These are phyloP conservation scores for Irpex lacteus DNA, from an alignment of 1,284 basidiomycete genomes.

Conservation along the genomic window DNA sequence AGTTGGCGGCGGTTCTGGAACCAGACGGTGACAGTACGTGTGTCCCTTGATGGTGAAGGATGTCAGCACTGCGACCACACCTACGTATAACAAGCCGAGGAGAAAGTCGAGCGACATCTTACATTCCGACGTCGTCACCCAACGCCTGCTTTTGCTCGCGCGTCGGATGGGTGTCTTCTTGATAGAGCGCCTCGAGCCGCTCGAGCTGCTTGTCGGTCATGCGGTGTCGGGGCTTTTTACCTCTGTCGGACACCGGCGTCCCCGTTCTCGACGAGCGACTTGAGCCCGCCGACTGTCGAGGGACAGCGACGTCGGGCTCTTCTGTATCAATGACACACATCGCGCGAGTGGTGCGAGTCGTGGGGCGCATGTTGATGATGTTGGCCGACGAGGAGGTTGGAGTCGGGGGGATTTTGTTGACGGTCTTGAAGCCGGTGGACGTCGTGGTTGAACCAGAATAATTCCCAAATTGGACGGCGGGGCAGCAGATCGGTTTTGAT, in stretches of 20 bases:
- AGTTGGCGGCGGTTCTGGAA: constrained; percentile 32
- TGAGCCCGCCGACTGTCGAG: not conserved
- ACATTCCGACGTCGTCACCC: constrained; percentile 38
- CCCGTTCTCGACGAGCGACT: constrained; percentile 11
- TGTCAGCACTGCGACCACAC: not conserved
- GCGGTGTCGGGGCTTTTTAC: constrained; percentile 35
- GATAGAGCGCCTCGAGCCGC: constrained; percentile 37
- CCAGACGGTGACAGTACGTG: constrained; percentile 30
- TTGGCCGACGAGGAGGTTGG: constrained; percentile 1
- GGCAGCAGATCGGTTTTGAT: constrained; percentile 8
- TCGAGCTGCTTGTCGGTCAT: constrained; percentile 37
- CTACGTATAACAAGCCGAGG: constrained; percentile 3
- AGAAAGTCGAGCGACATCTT: constrained; percentile 16
- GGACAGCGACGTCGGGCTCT: not conserved
- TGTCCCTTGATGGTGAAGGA: constrained; percentile 15
- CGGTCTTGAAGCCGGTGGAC: constrained; percentile 3
- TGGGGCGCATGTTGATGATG: constrained; percentile 15
- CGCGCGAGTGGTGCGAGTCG: constrained; percentile 15
- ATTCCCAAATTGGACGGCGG: constrained; percentile 10
- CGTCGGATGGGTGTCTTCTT: constrained; percentile 37
- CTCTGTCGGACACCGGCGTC: constrained; percentile 10
- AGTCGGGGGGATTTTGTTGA: not conserved
- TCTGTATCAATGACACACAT: constrained; percentile 2
- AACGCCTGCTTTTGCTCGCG: constrained; percentile 37
- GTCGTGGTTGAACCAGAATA: constrained; percentile 12